These are phyloP conservation scores for Oryza meridionalis DNA, from an alignment of 176 grass and related monocot species.

Conservation along the genomic window DNA sequence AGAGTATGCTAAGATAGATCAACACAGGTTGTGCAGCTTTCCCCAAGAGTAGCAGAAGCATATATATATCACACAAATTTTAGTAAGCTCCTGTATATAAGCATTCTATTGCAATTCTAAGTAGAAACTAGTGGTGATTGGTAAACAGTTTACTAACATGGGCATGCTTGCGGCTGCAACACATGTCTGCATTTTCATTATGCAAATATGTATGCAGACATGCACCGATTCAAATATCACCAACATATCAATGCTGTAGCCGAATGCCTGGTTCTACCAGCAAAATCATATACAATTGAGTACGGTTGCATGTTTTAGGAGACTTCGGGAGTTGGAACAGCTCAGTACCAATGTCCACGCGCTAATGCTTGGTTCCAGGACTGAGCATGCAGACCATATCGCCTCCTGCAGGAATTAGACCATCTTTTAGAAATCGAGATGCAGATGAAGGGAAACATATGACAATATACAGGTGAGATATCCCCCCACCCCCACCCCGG, in stretches of 20 bases:
- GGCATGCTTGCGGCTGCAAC: not conserved
- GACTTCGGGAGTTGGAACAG: not conserved
- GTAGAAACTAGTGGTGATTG: not conserved
- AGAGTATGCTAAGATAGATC: not conserved
- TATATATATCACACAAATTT: not conserved
- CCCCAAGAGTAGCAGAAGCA: not conserved
- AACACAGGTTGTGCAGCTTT: not conserved
- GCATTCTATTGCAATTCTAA: not conserved
- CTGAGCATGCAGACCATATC: not conserved
- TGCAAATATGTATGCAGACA: not conserved
- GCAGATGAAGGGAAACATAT: not conserved
- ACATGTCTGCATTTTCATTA: not conserved
- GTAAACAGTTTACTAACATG: not conserved
- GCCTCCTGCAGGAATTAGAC: constrained; percentile 24
- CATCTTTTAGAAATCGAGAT: not conserved
- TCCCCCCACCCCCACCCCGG: too few species aligned
- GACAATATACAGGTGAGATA: not conserved
- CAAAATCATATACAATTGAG: not conserved
- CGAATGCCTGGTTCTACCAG: not conserved
- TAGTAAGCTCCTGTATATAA: not conserved
- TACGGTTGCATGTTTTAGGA: not conserved
- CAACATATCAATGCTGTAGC: too few species aligned
- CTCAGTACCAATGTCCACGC: not conserved
- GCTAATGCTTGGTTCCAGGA: not conserved
- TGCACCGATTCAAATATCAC: not conserved